Percentiles rank a stretch among this genome's conserved stretches.
Conservation (phyloP, 768 basidiomycete genomes). For the Hygrophoropsis aurantiaca region DNA sequence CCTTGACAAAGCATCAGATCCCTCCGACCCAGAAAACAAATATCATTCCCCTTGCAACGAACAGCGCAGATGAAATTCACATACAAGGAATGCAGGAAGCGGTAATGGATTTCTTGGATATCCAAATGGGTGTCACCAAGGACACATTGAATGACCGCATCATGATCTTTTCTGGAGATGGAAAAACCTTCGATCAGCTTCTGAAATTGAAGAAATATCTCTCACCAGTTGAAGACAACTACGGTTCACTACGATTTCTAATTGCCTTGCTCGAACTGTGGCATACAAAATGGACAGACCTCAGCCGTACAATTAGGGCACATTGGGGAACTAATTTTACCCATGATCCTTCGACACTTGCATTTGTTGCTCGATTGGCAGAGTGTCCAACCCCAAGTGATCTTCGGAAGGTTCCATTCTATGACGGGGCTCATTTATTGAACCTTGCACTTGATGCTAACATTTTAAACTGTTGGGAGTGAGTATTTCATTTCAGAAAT, state of each 20-base stretch:
- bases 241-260: slow-evolving; percentile 19
- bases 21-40: not conserved
- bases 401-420: slow-evolving; percentile 25
- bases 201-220: slow-evolving; percentile 4
- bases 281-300: slow-evolving; percentile 35
- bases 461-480: slow-evolving; percentile 20
- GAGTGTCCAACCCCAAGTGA: slow-evolving; percentile 20
- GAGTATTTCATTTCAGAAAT: not conserved
- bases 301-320: slow-evolving; percentile 16
- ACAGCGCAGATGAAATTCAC: slow-evolving; percentile 9
- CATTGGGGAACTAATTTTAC: slow-evolving; percentile 20
- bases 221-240: slow-evolving; percentile 7
- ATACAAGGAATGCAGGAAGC: slow-evolving; percentile 7
- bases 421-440: slow-evolving; percentile 16
- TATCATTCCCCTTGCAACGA: slow-evolving; percentile 10
- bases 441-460: slow-evolving; percentile 18
- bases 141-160: not conserved
- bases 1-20: not conserved
- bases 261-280: slow-evolving; percentile 28
- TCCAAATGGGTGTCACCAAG: slow-evolving; percentile 6
- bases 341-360: slow-evolving; percentile 16
- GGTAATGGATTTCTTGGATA: slow-evolving; percentile 7
- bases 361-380: slow-evolving; percentile 11
- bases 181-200: slow-evolving; percentile 12
- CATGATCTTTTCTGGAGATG: slow-evolving; percentile 12